phyloP scores from a whole-genome alignment of 176 grass and related monocot genomes.

The Avena sativa region DNA sequence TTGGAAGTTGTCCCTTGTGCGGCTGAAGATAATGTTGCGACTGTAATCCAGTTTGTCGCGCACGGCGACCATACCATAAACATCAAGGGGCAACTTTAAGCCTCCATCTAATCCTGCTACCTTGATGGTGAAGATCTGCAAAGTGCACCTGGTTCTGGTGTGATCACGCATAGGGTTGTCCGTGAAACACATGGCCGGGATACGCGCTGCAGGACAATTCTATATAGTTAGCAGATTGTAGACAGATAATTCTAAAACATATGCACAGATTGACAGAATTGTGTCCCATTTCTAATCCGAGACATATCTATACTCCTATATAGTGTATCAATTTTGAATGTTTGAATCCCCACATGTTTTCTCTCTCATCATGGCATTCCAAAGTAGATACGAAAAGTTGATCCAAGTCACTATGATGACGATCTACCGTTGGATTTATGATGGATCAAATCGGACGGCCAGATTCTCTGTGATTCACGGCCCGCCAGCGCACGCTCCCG shows the following conservation, averaged over 20 bases:
- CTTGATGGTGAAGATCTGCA: background rate
- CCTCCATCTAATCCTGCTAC: background rate
- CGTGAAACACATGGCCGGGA: background rate
- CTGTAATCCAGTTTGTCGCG: conserved; percentile 12
- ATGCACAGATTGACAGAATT: background rate
- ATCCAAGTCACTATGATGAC: too few species aligned
- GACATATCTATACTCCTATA: too few species aligned
- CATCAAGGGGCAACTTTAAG: background rate
- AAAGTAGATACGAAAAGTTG: too few species aligned
- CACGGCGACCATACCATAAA: conserved; percentile 5
- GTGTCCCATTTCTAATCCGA: background rate
- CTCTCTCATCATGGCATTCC: too few species aligned
- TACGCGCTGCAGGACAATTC: background rate
- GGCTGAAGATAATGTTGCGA: conserved; percentile 17
- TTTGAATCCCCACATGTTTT: too few species aligned
- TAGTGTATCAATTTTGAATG: too few species aligned
- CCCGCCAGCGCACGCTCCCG: too few species aligned
- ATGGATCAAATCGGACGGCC: too few species aligned
- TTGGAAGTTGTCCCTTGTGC: conserved; percentile 22
- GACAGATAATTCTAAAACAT: background rate
- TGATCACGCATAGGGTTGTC: background rate
- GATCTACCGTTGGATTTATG: too few species aligned
- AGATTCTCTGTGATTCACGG: too few species aligned
- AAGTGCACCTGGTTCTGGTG: background rate
- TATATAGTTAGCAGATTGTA: background rate